These are phyloP conservation scores for Aspergillus olivimuriae DNA, from an alignment of 495 filamentous ascomycete genomes.

Conservation along the genomic window DNA sequence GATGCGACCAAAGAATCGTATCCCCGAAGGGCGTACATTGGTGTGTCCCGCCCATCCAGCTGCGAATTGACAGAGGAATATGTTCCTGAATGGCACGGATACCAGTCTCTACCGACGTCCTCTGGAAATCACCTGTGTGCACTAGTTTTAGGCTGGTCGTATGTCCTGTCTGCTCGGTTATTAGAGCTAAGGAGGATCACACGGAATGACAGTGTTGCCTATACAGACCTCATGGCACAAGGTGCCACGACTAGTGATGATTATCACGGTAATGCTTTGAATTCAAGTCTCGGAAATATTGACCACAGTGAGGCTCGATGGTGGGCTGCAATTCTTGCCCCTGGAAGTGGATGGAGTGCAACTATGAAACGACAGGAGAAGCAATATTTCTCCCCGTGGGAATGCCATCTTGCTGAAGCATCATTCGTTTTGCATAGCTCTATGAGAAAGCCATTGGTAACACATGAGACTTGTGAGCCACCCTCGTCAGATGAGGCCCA, in stretches of 20 bases:
- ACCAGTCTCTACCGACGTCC: not conserved
- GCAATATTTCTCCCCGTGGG: slow-evolving; percentile 1
- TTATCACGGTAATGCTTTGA: not conserved
- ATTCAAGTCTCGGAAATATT: not conserved
- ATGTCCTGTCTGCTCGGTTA: slow-evolving; percentile 3
- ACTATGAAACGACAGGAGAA: not conserved
- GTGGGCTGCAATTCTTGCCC: slow-evolving; percentile 6
- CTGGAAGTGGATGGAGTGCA: slow-evolving; percentile 2
- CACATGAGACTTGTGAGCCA: not conserved
- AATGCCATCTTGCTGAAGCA: not conserved
- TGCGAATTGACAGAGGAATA: slow-evolving; percentile 1
- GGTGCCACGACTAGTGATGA: not conserved
- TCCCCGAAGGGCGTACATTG: not conserved
- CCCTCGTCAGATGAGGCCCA: slow-evolving; percentile 6
- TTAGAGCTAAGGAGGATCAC: not conserved
- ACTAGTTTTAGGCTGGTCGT: slow-evolving; percentile 1
- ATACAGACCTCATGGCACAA: not conserved
- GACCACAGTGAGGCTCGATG: not conserved
- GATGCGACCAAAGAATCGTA: not conserved
- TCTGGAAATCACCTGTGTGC: not conserved
- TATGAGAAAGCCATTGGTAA: not conserved
- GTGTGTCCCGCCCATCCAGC: not conserved
- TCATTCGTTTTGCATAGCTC: not conserved
- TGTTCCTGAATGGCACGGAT: not conserved
- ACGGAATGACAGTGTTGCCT: not conserved